Conservation (phyloP, 176 grass and related monocot species). For the Metroxylon sagu region DNA sequence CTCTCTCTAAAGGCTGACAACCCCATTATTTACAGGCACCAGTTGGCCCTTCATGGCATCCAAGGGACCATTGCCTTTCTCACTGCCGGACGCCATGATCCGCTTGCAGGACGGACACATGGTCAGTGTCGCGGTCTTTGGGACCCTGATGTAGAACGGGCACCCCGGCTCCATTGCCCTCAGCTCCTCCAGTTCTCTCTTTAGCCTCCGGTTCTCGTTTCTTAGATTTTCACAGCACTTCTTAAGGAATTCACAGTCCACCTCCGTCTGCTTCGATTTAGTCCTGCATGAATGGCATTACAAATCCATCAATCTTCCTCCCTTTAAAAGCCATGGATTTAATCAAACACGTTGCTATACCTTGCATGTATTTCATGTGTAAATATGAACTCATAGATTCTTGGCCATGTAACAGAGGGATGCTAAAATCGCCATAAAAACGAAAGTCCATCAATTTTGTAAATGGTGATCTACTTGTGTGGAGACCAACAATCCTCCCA, state of each 20-base stretch:
- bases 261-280: constrained; percentile 15
- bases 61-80: background rate
- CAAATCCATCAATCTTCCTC: too few species aligned
- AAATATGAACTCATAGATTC: too few species aligned
- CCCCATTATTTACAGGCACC: background rate
- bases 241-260: background rate
- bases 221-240: constrained; percentile 8
- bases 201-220: constrained; percentile 8
- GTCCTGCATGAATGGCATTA: background rate
- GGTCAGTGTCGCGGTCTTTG: background rate
- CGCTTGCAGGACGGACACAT: constrained; percentile 2
- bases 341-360: too few species aligned
- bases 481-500: too few species aligned
- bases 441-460: too few species aligned
- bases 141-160: background rate
- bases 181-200: constrained; percentile 12
- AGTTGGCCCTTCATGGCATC: background rate
- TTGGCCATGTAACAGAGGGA: too few species aligned
- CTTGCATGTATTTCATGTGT: too few species aligned
- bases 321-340: too few species aligned
- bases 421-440: too few species aligned
- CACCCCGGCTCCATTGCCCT: background rate
- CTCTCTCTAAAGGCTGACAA: background rate
- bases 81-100: background rate
- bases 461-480: too few species aligned